Conservation (phyloP, 78 protist species). For the Ministeria vibrans region DNA sequence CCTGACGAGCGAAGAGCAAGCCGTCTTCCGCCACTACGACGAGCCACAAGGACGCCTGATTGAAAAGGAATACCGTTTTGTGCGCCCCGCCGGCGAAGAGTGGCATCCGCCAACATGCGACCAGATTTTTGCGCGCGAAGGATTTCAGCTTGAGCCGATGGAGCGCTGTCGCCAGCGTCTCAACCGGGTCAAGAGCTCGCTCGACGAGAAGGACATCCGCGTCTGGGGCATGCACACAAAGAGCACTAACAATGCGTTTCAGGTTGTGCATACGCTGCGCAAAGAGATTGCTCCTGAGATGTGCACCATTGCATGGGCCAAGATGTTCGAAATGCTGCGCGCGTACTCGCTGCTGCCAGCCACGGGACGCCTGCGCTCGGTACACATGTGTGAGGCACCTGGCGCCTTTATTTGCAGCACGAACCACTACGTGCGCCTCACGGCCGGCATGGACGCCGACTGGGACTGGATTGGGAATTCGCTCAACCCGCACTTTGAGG, state of each 20-base stretch:
- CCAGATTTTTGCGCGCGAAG: not conserved
- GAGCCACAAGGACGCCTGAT: not conserved
- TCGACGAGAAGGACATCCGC: not conserved
- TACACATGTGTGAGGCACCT: constrained; percentile 50
- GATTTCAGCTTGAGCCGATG: not conserved
- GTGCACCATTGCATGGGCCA: constrained; percentile 44
- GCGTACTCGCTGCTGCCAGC: not conserved
- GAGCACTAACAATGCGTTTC: not conserved
- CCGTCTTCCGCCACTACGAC: not conserved
- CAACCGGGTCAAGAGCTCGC: not conserved
- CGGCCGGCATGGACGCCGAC: not conserved
- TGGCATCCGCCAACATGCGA: not conserved
- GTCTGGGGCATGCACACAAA: constrained; percentile 24
- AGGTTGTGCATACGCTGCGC: constrained; percentile 1
- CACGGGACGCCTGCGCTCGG: too few species aligned
- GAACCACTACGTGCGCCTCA: constrained; percentile 15
- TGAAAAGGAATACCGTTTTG: constrained; percentile 1
- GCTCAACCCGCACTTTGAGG: constrained; percentile 38
- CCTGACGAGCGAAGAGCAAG: not conserved
- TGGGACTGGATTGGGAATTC: constrained; percentile 28
- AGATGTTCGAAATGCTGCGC: constrained; percentile 28
- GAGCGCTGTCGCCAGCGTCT: not conserved
- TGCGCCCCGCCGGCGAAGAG: not conserved
- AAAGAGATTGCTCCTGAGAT: constrained; percentile 11
- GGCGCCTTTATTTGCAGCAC: constrained; percentile 34